These are phyloP conservation scores for Crithidia fasciculata DNA, from an alignment of 208 protist genomes.

Conservation along the genomic window DNA sequence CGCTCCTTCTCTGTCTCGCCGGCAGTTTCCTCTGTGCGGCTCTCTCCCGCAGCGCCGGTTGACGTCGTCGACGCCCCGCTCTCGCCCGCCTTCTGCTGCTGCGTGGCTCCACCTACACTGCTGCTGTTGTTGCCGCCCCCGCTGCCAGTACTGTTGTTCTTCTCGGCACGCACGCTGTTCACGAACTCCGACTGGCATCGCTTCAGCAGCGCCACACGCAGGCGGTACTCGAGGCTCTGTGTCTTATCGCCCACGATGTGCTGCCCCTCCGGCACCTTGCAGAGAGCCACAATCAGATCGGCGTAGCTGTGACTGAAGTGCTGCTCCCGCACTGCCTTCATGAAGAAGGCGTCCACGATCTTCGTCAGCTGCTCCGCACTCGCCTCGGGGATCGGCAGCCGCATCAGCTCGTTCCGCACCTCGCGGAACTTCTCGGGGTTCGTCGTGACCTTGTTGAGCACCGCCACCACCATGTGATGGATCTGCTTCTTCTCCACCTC, in stretches of 20 bases:
- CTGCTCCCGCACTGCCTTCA: slow-evolving; percentile 78
- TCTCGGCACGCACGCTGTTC: slow-evolving; percentile 29
- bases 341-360: slow-evolving; percentile 83
- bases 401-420: slow-evolving; percentile 85
- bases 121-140: neutral
- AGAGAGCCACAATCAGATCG: slow-evolving; percentile 70
- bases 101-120: too few relatives aligned
- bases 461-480: slow-evolving; percentile 76
- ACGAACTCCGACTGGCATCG: slow-evolving; percentile 77
- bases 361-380: slow-evolving; percentile 68
- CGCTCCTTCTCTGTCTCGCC: slow-evolving; percentile 54
- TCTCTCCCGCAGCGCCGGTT: too few relatives aligned
- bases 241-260: slow-evolving; percentile 60
- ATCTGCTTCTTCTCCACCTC: slow-evolving; percentile 71
- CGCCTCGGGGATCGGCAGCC: slow-evolving; percentile 82
- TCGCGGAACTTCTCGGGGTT: slow-evolving; percentile 80
- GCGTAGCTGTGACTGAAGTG: slow-evolving; percentile 80
- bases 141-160: slow-evolving; percentile 3
- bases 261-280: slow-evolving; percentile 65
- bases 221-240: slow-evolving; percentile 71
- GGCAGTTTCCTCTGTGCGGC: slow-evolving; percentile 5
- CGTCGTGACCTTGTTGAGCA: slow-evolving; percentile 87
- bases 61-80: too few relatives aligned
- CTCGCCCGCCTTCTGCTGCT: too few relatives aligned
- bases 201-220: slow-evolving; percentile 68